Evolutionary conservation across 2,329 filamentous ascomycete genomes (phyloP).

Genomic region (Arthrobotrys iridis): DNA sequence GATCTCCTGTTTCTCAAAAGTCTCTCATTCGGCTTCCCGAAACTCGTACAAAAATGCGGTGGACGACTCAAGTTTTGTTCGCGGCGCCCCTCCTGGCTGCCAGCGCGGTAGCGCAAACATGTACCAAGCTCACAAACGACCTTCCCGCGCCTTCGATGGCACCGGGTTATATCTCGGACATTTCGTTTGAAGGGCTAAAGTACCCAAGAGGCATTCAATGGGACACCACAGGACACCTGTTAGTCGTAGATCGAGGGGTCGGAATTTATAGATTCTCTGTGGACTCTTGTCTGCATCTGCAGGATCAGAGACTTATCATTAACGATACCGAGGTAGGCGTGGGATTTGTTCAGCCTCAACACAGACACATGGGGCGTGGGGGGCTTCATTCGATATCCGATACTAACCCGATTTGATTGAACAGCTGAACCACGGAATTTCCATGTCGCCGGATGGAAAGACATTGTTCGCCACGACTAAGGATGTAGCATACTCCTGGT

Average conservation of each 20-base stretch:
- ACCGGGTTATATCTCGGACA: constrained; percentile 44
- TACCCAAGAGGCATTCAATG: constrained; percentile 49
- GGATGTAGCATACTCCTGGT: constrained; percentile 46
- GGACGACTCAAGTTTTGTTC: constrained; percentile 31
- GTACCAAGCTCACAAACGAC: constrained; percentile 34
- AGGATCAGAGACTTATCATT: constrained; percentile 49
- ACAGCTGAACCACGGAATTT: constrained; percentile 52
- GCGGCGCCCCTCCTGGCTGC: constrained; percentile 25
- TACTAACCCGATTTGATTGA: constrained; percentile 6
- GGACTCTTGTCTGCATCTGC: constrained; percentile 42
- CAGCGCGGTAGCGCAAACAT: constrained; percentile 39
- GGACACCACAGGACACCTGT: constrained; percentile 39
- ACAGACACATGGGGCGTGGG: constrained; percentile 1
- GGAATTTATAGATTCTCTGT: constrained; percentile 43
- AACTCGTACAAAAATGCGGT: constrained; percentile 25
- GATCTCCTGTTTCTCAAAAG: constrained; percentile 10
- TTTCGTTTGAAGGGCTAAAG: constrained; percentile 28
- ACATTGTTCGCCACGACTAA: constrained; percentile 49
- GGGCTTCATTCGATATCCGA: neutral
- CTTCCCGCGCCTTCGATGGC: constrained; percentile 48
- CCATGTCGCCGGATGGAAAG: constrained; percentile 42
- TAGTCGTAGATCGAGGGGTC: constrained; percentile 47
- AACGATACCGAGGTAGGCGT: constrained; percentile 43
- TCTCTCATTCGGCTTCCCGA: neutral
- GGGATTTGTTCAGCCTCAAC: constrained; percentile 25